phyloP scores from a whole-genome alignment of 345 rosid genomes.

The Pistacia atlantica region DNA sequence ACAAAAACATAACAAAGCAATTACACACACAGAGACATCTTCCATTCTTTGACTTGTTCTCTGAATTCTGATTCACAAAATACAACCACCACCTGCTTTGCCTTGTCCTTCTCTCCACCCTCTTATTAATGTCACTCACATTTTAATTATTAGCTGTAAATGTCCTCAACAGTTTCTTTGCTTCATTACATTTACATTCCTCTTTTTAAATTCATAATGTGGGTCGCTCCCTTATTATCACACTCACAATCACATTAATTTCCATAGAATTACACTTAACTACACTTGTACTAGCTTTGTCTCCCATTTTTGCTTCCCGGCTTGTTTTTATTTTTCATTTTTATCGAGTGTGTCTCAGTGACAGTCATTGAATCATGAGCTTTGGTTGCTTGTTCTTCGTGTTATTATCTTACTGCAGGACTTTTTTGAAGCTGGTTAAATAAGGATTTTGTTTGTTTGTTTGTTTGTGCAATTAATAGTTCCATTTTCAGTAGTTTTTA shows the following conservation, averaged over 20 bases:
- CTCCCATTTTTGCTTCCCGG: neutral
- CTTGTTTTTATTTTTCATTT: slow-evolving; percentile 3
- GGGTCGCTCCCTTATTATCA: slow-evolving; percentile 15
- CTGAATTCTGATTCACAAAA: neutral
- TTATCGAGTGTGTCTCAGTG: slow-evolving; percentile 1
- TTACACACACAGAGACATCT: neutral
- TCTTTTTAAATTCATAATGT: slow-evolving; percentile 23
- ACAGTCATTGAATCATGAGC: slow-evolving; percentile 31
- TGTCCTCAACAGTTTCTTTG: slow-evolving; percentile 17
- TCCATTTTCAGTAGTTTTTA: neutral
- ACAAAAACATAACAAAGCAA: neutral
- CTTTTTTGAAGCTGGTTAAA: slow-evolving; percentile 11
- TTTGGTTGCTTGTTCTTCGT: slow-evolving; percentile 19
- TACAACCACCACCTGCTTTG: slow-evolving; percentile 3
- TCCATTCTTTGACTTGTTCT: neutral
- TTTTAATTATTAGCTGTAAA: neutral
- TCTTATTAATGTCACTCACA: slow-evolving; percentile 21
- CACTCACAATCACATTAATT: neutral
- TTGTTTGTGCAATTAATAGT: neutral
- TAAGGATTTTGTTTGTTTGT: neutral
- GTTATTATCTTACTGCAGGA: neutral
- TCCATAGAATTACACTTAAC: neutral
- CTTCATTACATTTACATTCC: slow-evolving; percentile 14
- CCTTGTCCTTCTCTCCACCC: slow-evolving; percentile 20
- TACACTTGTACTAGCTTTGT: neutral